Conservation (phyloP, 2,329 filamentous ascomycete species). For the Curvularia eragrostidis region DNA sequence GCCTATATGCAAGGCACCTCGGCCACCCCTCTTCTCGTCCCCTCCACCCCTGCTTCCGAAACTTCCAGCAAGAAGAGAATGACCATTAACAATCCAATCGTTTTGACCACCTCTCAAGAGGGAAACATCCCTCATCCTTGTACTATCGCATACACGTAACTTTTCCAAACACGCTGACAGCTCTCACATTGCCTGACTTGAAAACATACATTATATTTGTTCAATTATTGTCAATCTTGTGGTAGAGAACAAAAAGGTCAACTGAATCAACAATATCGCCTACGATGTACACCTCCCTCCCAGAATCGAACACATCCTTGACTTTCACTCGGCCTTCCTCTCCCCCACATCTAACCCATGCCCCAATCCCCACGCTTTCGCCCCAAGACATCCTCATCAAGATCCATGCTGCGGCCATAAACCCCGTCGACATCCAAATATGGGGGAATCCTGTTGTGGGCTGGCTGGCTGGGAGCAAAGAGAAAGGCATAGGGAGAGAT, state of each 20-base stretch:
- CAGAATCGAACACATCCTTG: conserved; percentile 34
- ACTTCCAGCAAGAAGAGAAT: neutral
- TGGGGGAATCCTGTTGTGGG: conserved; percentile 45
- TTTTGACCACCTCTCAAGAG: too few species aligned
- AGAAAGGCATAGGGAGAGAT: conserved; percentile 54
- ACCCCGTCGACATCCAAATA: conserved; percentile 52
- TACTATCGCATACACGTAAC: neutral
- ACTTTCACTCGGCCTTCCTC: conserved; percentile 37
- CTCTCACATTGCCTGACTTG: neutral
- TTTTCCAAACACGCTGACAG: neutral
- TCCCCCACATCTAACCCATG: conserved; percentile 31
- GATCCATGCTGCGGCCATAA: conserved; percentile 55
- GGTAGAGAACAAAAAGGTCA: too few species aligned
- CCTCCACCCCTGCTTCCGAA: neutral
- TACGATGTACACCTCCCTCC: conserved; percentile 11
- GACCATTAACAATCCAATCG: neutral
- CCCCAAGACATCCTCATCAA: conserved; percentile 47
- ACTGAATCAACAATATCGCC: neutral
- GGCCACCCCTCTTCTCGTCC: conserved; percentile 3
- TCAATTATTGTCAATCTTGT: too few species aligned
- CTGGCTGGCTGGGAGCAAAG: conserved; percentile 32
- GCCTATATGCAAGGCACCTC: conserved; percentile 13
- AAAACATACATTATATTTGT: neutral
- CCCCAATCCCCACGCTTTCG: conserved; percentile 19
- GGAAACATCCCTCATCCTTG: neutral